phyloP scores from a whole-genome alignment of 306 rosid species.

The Fagus crenata region DNA sequence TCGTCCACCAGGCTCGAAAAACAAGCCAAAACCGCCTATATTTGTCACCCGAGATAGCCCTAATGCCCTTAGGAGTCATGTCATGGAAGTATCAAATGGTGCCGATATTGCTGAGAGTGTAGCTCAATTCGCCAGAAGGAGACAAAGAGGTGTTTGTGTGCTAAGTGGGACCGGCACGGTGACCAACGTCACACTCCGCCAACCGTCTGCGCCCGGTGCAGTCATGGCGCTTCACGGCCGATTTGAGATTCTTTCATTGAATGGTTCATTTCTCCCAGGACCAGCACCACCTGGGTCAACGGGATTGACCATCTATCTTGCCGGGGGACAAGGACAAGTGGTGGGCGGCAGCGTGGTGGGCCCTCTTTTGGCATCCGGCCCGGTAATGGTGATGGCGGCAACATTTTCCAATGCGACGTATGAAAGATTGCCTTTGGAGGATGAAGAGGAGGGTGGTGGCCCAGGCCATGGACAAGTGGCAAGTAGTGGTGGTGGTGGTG shows the following conservation, averaged over 20 bases:
- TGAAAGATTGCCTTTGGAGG: conserved; percentile 70
- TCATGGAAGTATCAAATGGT: conserved; percentile 79
- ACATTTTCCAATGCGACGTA: conserved; percentile 78
- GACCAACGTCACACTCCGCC: conserved; percentile 66
- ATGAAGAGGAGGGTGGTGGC: conserved; percentile 54
- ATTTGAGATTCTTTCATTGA: conserved; percentile 69
- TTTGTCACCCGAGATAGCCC: conserved; percentile 86
- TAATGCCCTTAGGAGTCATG: conserved; percentile 78
- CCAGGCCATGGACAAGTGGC: conserved; percentile 18
- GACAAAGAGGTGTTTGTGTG: conserved; percentile 71
- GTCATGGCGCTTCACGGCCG: conserved; percentile 73
- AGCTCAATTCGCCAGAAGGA: conserved; percentile 63
- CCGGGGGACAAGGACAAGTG: conserved; percentile 79
- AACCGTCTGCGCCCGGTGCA: conserved; percentile 53
- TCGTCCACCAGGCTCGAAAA: conserved; percentile 72
- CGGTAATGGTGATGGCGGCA: conserved; percentile 77
- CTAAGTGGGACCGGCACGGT: conserved; percentile 74
- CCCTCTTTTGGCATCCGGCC: conserved; percentile 65
- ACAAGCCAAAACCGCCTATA: conserved; percentile 77
- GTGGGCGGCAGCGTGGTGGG: conserved; percentile 82
- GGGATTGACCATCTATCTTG: conserved; percentile 67
- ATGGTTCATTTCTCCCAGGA: conserved; percentile 70
- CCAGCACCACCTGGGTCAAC: conserved; percentile 64
- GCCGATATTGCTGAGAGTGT: conserved; percentile 62
- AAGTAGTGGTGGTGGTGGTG: conserved; percentile 28